Percentiles rank a stretch among this genome's conserved stretches.
phyloP scores from a whole-genome alignment of 225 moss, liverwort and hornwort genomes.

The Pleurozium schreberi region DNA sequence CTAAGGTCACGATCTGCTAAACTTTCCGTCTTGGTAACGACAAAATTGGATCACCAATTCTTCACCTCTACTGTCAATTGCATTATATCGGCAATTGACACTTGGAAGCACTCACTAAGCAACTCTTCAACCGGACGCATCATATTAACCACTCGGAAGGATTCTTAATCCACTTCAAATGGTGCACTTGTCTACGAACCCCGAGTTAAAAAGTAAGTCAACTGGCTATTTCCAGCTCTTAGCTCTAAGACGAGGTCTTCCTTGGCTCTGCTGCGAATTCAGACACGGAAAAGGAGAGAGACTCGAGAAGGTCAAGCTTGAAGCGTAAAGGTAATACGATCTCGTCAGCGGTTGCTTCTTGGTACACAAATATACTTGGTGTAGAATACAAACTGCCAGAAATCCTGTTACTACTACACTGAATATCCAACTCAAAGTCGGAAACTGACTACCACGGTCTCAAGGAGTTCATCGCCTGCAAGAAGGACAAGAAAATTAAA shows the following conservation, averaged over 20 bases:
- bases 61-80: background rate
- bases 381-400: background rate
- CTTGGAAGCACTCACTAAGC: background rate
- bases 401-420: background rate
- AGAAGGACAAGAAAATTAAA: background rate
- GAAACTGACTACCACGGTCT: background rate
- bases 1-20: background rate
- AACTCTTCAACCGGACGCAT: background rate
- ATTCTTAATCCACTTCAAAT: background rate
- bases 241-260: background rate
- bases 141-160: background rate
- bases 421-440: background rate
- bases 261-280: background rate
- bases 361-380: background rate
- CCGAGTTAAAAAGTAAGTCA: background rate
- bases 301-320: background rate
- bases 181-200: background rate
- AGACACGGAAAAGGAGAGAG: background rate
- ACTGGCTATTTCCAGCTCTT: constrained; percentile 1
- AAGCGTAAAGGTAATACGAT: background rate
- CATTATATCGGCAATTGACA: background rate
- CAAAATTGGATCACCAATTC: background rate
- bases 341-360: background rate
- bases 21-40: background rate
- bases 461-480: constrained; percentile 3